A percentile compares a stretch with the other conserved stretches of the same genome.
Evolutionary conservation across 225 moss, liverwort and hornwort genomes (phyloP).

Genomic region (Climacium dendroides): DNA sequence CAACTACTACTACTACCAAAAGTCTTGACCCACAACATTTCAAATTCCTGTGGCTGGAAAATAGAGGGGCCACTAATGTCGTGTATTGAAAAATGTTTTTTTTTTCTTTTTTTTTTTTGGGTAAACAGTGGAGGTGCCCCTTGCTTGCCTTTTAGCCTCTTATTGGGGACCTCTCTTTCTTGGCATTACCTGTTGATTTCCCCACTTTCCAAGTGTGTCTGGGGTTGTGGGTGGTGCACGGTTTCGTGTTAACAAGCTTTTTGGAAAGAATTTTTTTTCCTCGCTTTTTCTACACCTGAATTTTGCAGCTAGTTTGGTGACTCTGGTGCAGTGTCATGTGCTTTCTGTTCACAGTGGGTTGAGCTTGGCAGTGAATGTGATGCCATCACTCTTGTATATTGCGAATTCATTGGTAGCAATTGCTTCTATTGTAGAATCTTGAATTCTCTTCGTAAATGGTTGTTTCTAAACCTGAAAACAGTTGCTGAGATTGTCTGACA

Average conservation of each 20-base stretch:
- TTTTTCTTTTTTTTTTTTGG: neutral
- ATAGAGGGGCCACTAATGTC: conserved; percentile 8
- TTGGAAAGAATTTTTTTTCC: neutral
- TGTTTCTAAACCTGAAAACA: neutral
- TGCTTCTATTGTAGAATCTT: too few species aligned
- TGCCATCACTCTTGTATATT: neutral
- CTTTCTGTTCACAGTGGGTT: neutral
- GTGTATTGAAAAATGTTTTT: conserved; percentile 4
- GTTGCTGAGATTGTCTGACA: neutral
- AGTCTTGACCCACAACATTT: conserved; percentile 26
- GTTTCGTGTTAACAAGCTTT: conserved; percentile 6
- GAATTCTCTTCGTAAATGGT: too few species aligned
- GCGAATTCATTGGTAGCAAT: neutral
- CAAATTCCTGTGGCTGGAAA: conserved; percentile 21
- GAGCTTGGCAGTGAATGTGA: neutral
- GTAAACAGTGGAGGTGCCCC: neutral
- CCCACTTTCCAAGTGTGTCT: neutral
- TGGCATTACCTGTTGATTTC: neutral
- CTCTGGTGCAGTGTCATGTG: neutral
- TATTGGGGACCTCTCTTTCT: conserved; percentile 5
- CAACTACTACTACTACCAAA: conserved; percentile 1
- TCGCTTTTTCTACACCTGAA: neutral
- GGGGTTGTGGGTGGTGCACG: neutral
- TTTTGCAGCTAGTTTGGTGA: neutral
- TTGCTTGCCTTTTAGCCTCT: neutral